Base-by-base conservation (phyloP, 805 yeast genomes). In the Kazachstania viticola region DNA sequence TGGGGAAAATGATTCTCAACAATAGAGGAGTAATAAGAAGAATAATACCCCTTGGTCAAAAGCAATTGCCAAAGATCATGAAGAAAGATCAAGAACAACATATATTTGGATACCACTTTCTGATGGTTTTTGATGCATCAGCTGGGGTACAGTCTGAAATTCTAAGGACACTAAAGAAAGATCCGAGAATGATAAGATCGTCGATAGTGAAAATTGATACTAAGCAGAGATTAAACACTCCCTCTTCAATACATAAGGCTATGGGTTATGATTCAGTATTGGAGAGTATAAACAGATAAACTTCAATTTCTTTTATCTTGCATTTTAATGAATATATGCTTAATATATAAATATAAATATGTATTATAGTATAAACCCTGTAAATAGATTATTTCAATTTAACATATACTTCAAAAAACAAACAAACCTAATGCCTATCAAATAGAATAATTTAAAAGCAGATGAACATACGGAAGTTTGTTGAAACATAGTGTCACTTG, bases 21-120 rank as follows among this genome's bases (percentile, higher is more conserved):
- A 87, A 88, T 58, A 83, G 95, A 67, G 98, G 98, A 31, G 88
- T 88, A n/a, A 75, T 88, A 24, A 71, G 97, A 53, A 76, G 73
- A 38, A 72, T 88, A 28, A 71, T 79, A 31, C 79, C 85, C 40
- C 60, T 87, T 54, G 96, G 95, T 1, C 70, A 75, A 26, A 72
- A 72, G 39, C 40, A 40, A 16, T 66, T 91, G 34, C 95, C 97
- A 14, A 79, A 75, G 41, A 70, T 88, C 38, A 69, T 82, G 60
- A 73, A 76, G 42, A 82, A 82, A 51, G 84, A 84, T 49, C 93
- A 85, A 49, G 94, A 87, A 51, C 69, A 74, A 38, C 94, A 87
- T 58, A 83, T 83, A 52, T 87, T 83, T 53, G 97, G 96, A 3
- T 77, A 79, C 36, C 87, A 83, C 46, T 88, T 91, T 48, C 58